Percentiles rank a stretch among this genome's conserved stretches.
These are phyloP conservation scores for Apiotrichum veenhuisii DNA, from an alignment of 1,284 basidiomycete genomes.

Conservation along the genomic window DNA sequence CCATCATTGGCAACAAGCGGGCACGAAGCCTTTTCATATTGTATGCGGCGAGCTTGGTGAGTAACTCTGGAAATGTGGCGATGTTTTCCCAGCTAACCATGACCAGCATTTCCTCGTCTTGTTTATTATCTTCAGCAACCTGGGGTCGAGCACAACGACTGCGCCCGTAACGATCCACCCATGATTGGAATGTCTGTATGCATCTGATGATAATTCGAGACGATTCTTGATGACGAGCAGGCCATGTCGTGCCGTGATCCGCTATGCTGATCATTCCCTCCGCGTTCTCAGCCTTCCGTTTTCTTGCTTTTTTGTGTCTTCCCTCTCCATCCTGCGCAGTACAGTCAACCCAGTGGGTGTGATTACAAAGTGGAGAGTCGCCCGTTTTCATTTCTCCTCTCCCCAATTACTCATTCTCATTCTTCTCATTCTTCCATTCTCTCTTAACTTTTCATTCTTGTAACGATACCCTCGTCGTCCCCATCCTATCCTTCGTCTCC, in stretches of 20 bases:
- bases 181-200: slow-evolving; percentile 3
- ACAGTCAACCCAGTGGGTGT: no score
- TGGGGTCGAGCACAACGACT: slow-evolving; percentile 38
- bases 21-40: slow-evolving; percentile 56
- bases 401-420: neutral
- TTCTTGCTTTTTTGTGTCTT: neutral
- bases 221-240: neutral
- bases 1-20: slow-evolving; percentile 81
- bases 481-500: neutral
- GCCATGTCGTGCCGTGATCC: neutral
- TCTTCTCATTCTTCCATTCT: neutral
- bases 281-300: neutral
- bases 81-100: neutral
- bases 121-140: slow-evolving; percentile 43
- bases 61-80: slow-evolving; percentile 13
- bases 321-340: neutral
- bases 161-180: slow-evolving; percentile 5
- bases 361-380: no score
- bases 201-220: neutral
- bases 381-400: no score
- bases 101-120: slow-evolving; percentile 43
- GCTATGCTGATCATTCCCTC: neutral
- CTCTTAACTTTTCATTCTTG: no score
- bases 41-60: slow-evolving; percentile 44
- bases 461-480: neutral